These are phyloP conservation scores for Lachnellula subtilissima DNA, from an alignment of 2,329 filamentous ascomycete species.

Conservation along the genomic window DNA sequence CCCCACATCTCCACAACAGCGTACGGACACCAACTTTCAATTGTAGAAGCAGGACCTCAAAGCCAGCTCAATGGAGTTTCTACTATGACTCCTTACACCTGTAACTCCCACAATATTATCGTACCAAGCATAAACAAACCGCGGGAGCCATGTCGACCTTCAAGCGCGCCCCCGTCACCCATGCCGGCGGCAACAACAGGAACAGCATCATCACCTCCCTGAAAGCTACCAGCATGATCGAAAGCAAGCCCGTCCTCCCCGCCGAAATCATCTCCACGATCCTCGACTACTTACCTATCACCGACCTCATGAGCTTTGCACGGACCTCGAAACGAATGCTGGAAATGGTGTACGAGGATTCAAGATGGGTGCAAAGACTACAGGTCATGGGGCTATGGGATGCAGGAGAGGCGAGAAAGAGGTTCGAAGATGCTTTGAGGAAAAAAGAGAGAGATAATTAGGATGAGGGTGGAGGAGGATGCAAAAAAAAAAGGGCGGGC, in stretches of 20 bases:
- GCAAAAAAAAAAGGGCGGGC: conserved; percentile 30
- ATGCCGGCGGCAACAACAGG: conserved; percentile 25
- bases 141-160: conserved; percentile 40
- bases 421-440: conserved; percentile 69
- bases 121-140: not conserved
- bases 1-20: not conserved
- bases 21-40: not conserved
- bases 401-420: conserved; percentile 74
- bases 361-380: conserved; percentile 83
- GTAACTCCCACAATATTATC: not conserved
- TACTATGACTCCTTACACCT: not conserved
- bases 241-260: conserved; percentile 72
- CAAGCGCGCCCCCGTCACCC: conserved; percentile 30
- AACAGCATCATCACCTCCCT: conserved; percentile 68
- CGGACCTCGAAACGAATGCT: conserved; percentile 79
- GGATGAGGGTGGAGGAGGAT: conserved; percentile 34
- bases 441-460: conserved; percentile 55
- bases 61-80: not conserved
- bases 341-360: conserved; percentile 99
- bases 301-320: conserved; percentile 81
- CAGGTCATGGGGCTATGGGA: conserved; percentile 90
- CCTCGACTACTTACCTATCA: conserved; percentile 80
- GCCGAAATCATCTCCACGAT: conserved; percentile 86
- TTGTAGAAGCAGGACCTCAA: too few relatives aligned
- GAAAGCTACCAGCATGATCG: conserved; percentile 74